A percentile compares a stretch with the other conserved stretches of the same genome.
Evolutionary conservation across 1,284 basidiomycete genomes (phyloP).

Genomic region (Limonomyces culmigenus): DNA sequence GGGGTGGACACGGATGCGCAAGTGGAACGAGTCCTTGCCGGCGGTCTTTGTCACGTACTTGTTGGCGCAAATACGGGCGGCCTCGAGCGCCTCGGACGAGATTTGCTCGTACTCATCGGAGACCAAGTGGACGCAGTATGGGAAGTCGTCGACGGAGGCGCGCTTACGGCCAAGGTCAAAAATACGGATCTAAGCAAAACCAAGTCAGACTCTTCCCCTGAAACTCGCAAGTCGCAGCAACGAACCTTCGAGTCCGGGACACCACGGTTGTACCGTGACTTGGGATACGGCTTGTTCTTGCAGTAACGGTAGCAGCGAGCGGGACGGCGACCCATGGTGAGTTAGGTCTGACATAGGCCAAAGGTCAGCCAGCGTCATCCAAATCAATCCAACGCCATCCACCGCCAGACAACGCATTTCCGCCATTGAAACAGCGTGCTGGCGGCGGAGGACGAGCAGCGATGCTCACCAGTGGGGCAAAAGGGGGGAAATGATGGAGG

Average conservation of each 20-base stretch:
- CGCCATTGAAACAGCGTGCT: no score
- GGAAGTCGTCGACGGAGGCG: constrained; percentile 94
- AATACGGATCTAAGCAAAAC: constrained; percentile 58
- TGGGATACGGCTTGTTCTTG: constrained; percentile 96
- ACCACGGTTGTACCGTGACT: constrained; percentile 97
- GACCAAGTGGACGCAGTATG: constrained; percentile 90
- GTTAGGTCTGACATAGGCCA: constrained; percentile 12
- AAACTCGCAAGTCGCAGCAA: constrained; percentile 3
- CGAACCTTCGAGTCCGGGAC: constrained; percentile 81
- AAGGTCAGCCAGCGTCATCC: constrained; percentile 14
- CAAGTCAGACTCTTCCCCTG: constrained; percentile 1
- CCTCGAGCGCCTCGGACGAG: constrained; percentile 92
- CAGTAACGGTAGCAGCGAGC: constrained; percentile 95
- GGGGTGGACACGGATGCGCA: constrained; percentile 94
- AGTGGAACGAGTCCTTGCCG: constrained; percentile 98
- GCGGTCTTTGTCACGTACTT: constrained; percentile 98
- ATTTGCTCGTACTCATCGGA: constrained; percentile 99
- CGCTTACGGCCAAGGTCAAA: constrained; percentile 93
- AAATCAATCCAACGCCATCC: constrained; percentile 9
- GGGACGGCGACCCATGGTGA: constrained; percentile 82
- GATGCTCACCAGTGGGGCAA: no score
- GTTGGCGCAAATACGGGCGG: constrained; percentile 98
- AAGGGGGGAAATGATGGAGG: no score
- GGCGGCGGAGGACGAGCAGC: no score
- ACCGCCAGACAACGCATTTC: no score